Evolutionary conservation across 2,329 filamentous ascomycete genomes (phyloP).

Genomic region (Decorospora gaudefroyi): DNA sequence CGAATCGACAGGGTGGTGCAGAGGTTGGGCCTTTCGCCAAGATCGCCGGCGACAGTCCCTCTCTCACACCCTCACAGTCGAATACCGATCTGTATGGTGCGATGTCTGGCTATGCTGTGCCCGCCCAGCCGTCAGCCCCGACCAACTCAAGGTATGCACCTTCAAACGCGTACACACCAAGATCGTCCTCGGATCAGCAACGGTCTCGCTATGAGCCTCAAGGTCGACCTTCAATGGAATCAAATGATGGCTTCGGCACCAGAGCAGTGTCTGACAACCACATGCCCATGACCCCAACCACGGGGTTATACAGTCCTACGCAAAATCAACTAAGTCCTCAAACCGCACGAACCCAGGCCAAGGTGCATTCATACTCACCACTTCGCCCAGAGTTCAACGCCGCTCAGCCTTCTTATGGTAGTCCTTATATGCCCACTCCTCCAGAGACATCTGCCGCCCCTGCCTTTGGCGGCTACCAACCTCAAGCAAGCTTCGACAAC

Average conservation of each 20-base stretch:
- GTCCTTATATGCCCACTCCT: slow-evolving; percentile 39
- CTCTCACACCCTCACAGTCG: slow-evolving; percentile 62
- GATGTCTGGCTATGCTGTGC: slow-evolving; percentile 61
- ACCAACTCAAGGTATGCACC: slow-evolving; percentile 50
- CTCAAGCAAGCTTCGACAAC: slow-evolving; percentile 34
- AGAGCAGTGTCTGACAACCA: slow-evolving; percentile 40
- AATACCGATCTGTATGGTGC: slow-evolving; percentile 75
- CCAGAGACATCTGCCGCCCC: slow-evolving; percentile 28
- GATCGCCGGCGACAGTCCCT: slow-evolving; percentile 66
- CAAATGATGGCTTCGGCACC: slow-evolving; percentile 32
- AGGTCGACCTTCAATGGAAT: slow-evolving; percentile 48
- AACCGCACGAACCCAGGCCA: slow-evolving; percentile 29
- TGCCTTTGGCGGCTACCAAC: slow-evolving; percentile 36
- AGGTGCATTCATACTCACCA: slow-evolving; percentile 41
- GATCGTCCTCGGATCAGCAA: slow-evolving; percentile 58
- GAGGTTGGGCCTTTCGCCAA: slow-evolving; percentile 78
- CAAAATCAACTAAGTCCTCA: slow-evolving; percentile 40
- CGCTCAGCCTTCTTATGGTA: slow-evolving; percentile 33
- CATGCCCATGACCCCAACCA: slow-evolving; percentile 33
- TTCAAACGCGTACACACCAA: slow-evolving; percentile 50
- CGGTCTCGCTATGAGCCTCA: slow-evolving; percentile 55
- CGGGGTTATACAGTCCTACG: slow-evolving; percentile 38
- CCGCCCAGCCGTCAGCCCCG: slow-evolving; percentile 27
- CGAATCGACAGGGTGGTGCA: slow-evolving; percentile 60
- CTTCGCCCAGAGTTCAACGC: slow-evolving; percentile 35